phyloP scores from a whole-genome alignment of 768 basidiomycete species.

The Pleurotus sapidus region DNA sequence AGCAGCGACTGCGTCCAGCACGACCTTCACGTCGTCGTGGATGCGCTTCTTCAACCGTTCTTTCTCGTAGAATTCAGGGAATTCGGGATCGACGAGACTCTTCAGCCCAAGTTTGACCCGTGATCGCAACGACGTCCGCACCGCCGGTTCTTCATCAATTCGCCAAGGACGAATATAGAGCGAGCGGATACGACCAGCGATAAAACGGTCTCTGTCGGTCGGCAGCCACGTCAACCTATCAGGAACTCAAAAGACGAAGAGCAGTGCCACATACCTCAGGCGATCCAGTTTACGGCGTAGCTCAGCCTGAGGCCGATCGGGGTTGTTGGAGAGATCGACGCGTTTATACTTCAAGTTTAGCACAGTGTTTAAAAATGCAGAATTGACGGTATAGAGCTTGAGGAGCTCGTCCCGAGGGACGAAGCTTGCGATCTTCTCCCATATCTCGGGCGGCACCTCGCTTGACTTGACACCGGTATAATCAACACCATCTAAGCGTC shows the following conservation, averaged over 20 bases:
- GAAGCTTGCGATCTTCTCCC: slow-evolving; percentile 24
- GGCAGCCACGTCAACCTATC: neutral
- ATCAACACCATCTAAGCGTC: neutral
- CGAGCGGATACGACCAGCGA: slow-evolving; percentile 23
- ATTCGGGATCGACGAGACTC: slow-evolving; percentile 25
- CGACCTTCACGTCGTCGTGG: slow-evolving; percentile 29
- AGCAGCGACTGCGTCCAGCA: slow-evolving; percentile 28
- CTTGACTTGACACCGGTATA: neutral
- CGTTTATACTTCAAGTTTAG: slow-evolving; percentile 21
- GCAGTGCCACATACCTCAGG: slow-evolving; percentile 20
- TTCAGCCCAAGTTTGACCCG: slow-evolving; percentile 10
- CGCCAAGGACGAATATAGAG: slow-evolving; percentile 39
- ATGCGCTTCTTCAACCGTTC: slow-evolving; percentile 31
- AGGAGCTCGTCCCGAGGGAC: slow-evolving; percentile 19
- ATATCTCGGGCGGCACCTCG: slow-evolving; percentile 19
- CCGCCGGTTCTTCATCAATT: slow-evolving; percentile 27
- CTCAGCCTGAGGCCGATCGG: slow-evolving; percentile 13
- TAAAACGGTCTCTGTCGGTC: slow-evolving; percentile 20
- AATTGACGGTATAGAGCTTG: slow-evolving; percentile 21
- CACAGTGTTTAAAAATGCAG: slow-evolving; percentile 24
- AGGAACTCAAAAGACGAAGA: neutral
- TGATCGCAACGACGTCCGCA: slow-evolving; percentile 26
- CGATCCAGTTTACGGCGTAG: slow-evolving; percentile 26
- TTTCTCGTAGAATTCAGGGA: slow-evolving; percentile 27
- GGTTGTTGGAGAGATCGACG: slow-evolving; percentile 21